Conservation (phyloP, 495 filamentous ascomycete genomes). For the Trichoderma parareesei region DNA sequence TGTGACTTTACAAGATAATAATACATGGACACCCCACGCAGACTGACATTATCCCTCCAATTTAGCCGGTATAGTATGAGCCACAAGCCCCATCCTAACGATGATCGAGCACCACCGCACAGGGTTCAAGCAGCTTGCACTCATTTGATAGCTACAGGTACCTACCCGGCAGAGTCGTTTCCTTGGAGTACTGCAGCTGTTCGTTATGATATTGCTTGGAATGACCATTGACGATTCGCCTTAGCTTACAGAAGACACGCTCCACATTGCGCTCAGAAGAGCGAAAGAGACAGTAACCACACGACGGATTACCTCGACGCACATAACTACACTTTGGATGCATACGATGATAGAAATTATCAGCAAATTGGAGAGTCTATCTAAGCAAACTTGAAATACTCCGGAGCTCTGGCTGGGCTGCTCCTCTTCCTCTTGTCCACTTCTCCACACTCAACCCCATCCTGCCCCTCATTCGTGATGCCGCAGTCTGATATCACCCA, state of each 20-base stretch:
- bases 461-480: not conserved
- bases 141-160: not conserved
- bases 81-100: not conserved
- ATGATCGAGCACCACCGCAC: not conserved
- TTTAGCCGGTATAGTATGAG: not conserved
- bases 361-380: too few species aligned
- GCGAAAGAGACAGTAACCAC: too few species aligned
- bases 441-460: not conserved
- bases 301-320: too few species aligned
- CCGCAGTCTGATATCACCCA: not conserved
- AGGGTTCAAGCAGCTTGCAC: not conserved
- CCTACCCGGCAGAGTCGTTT: not conserved
- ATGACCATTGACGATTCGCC: too few species aligned
- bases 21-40: not conserved
- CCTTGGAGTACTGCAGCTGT: too few species aligned
- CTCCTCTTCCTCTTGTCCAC: not conserved
- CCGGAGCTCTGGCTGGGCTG: not conserved
- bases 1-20: too few species aligned
- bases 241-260: too few species aligned
- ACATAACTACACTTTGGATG: too few species aligned
- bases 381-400: not conserved
- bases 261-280: too few species aligned
- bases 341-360: too few species aligned
- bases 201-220: too few species aligned
- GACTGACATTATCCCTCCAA: not conserved